A percentile compares a stretch with the other conserved stretches of the same genome.
These are phyloP conservation scores for Decorospora gaudefroyi DNA, from an alignment of 2,329 filamentous ascomycete species.

Conservation along the genomic window DNA sequence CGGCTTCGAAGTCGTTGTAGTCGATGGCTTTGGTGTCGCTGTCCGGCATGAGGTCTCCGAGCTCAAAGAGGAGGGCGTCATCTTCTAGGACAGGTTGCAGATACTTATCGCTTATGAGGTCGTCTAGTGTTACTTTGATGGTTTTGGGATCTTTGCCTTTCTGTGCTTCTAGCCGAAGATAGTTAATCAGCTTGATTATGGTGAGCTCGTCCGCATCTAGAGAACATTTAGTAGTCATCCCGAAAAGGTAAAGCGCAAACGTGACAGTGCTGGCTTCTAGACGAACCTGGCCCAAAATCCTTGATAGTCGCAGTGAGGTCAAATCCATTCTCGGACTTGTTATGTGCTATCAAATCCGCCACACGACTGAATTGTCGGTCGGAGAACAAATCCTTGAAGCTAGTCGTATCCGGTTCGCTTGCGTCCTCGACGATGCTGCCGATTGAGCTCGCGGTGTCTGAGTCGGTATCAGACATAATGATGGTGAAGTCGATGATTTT, in stretches of 20 bases:
- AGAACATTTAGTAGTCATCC: conserved; percentile 20
- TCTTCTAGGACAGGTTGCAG: conserved; percentile 85
- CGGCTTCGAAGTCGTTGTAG: conserved; percentile 44
- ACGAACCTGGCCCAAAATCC: conserved; percentile 37
- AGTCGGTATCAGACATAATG: conserved; percentile 39
- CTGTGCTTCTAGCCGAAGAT: conserved; percentile 51
- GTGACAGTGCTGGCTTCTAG: not conserved
- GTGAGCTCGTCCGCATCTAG: conserved; percentile 41
- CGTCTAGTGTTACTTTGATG: conserved; percentile 61
- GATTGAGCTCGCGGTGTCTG: conserved; percentile 40
- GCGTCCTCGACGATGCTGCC: conserved; percentile 43
- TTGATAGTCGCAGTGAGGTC: conserved; percentile 35
- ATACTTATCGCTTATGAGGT: conserved; percentile 75
- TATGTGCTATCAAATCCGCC: conserved; percentile 36
- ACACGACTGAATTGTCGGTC: conserved; percentile 38
- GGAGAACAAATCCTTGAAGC: conserved; percentile 46
- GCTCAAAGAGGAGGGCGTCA: conserved; percentile 82
- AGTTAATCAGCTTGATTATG: conserved; percentile 53
- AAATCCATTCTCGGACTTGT: conserved; percentile 35
- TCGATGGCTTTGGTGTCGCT: conserved; percentile 35
- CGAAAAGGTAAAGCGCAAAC: conserved; percentile 21
- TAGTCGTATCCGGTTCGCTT: conserved; percentile 44
- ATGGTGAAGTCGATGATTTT: not conserved
- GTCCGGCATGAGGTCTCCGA: conserved; percentile 71
- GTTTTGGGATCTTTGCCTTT: conserved; percentile 50